Percentiles rank a stretch among this genome's conserved stretches.
phyloP scores from a whole-genome alignment of 2,329 filamentous ascomycete species.

The Laburnicola sp. region DNA sequence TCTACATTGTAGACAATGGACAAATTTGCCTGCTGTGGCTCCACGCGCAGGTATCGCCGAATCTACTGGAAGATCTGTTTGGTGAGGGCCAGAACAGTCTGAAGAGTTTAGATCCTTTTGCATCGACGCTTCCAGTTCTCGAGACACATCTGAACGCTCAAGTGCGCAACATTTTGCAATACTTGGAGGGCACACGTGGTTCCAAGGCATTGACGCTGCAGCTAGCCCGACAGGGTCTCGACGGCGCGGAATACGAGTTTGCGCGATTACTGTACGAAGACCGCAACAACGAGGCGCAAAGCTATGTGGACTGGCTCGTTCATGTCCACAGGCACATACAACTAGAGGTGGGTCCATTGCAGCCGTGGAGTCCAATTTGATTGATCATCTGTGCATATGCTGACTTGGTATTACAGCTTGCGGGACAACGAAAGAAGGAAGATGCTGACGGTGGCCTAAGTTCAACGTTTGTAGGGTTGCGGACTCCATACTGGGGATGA shows the following conservation, averaged over 20 bases:
- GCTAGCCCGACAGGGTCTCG: constrained; percentile 86
- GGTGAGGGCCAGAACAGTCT: constrained; percentile 73
- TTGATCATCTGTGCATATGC: background rate
- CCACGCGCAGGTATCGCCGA: constrained; percentile 88
- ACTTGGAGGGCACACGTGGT: constrained; percentile 76
- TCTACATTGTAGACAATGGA: constrained; percentile 93
- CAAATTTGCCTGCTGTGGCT: constrained; percentile 92
- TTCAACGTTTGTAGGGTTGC: constrained; percentile 45
- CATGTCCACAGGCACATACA: constrained; percentile 92
- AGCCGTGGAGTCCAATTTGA: no score
- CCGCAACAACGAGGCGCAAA: constrained; percentile 95
- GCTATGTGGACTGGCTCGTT: constrained; percentile 98
- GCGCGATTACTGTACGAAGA: constrained; percentile 89
- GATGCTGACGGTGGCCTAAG: constrained; percentile 49
- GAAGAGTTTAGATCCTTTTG: constrained; percentile 78
- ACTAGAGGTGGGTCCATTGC: constrained; percentile 62
- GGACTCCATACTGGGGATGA: constrained; percentile 48
- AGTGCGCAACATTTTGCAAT: constrained; percentile 89
- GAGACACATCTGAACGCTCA: constrained; percentile 94
- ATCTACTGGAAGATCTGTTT: constrained; percentile 87
- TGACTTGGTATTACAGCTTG: constrained; percentile 47
- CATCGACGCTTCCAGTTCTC: constrained; percentile 76
- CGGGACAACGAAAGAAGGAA: constrained; percentile 72
- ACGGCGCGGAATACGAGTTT: constrained; percentile 96
- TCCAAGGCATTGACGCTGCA: constrained; percentile 89